Percentiles rank a stretch among this genome's conserved stretches.
phyloP scores from a whole-genome alignment of 768 basidiomycete genomes.

The Leccinum olivaceopallidum region DNA sequence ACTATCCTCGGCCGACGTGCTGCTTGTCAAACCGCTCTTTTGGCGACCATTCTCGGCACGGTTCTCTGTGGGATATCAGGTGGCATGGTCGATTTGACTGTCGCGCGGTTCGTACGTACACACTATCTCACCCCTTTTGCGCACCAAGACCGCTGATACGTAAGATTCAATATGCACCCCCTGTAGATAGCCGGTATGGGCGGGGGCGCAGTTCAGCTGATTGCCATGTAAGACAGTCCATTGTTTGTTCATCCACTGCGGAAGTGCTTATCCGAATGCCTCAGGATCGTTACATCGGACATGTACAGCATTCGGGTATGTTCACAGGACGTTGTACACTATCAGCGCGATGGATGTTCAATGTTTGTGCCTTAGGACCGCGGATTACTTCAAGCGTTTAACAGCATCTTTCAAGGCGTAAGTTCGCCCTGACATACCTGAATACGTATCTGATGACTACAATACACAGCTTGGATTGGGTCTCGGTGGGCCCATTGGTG shows the following conservation, averaged over 20 bases:
- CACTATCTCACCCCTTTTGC: neutral
- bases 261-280: neutral
- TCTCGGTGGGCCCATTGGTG: slow-evolving; percentile 26
- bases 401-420: slow-evolving; percentile 27
- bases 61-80: slow-evolving; percentile 64
- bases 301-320: slow-evolving; percentile 22
- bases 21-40: slow-evolving; percentile 63
- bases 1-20: slow-evolving; percentile 70
- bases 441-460: neutral
- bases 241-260: neutral
- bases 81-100: slow-evolving; percentile 67
- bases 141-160: neutral
- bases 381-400: slow-evolving; percentile 44
- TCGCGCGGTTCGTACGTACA: slow-evolving; percentile 63
- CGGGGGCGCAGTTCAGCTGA: slow-evolving; percentile 22
- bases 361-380: slow-evolving; percentile 3
- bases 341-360: neutral
- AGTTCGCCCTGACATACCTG: neutral
- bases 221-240: slow-evolving; percentile 18
- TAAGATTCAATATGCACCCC: neutral
- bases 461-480: slow-evolving; percentile 23
- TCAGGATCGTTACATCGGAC: slow-evolving; percentile 26
- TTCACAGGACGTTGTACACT: neutral
- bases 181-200: slow-evolving; percentile 25
- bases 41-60: slow-evolving; percentile 60